Percentiles rank a stretch among this genome's conserved stretches.
phyloP scores from a whole-genome alignment of 345 rosid species.

The Adansonia digitata region DNA sequence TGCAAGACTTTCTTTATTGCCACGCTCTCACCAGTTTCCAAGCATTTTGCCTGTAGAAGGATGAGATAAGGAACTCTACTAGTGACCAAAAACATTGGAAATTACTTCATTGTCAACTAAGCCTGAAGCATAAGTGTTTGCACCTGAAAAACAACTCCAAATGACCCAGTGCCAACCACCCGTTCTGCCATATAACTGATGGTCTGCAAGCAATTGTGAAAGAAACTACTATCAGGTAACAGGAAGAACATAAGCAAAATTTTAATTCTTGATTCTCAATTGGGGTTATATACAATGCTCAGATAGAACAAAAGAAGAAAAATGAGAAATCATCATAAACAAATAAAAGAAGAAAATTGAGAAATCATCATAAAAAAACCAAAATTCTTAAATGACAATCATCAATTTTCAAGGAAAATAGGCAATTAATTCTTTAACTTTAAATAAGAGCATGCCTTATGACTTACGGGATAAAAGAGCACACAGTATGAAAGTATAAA shows the following conservation, averaged over 20 bases:
- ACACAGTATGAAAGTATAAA: neutral
- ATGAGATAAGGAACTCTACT: neutral
- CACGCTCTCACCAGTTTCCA: conserved; percentile 80
- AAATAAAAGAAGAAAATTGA: conserved; percentile 1
- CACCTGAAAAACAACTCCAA: conserved; percentile 84
- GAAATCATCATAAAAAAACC: neutral
- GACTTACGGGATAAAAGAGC: neutral
- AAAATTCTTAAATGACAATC: neutral
- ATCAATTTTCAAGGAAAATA: conserved; percentile 1
- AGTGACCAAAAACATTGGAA: neutral
- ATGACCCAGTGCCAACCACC: conserved; percentile 75
- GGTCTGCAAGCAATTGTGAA: conserved; percentile 40
- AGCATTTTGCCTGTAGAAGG: conserved; percentile 65
- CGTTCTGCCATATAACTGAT: conserved; percentile 90
- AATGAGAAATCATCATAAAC: neutral
- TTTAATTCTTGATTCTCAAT: neutral
- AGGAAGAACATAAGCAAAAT: neutral
- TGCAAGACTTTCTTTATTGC: conserved; percentile 88
- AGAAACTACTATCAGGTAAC: conserved; percentile 2
- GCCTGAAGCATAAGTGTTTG: neutral
- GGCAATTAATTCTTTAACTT: neutral
- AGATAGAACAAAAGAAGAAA: conserved; percentile 2
- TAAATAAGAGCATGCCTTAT: neutral
- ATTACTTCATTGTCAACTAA: neutral
- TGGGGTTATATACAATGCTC: neutral